Percentiles rank a stretch among this genome's conserved stretches.
Conservation (phyloP, 352 stramenopile species). For the Stramenopiles sp. region DNA sequence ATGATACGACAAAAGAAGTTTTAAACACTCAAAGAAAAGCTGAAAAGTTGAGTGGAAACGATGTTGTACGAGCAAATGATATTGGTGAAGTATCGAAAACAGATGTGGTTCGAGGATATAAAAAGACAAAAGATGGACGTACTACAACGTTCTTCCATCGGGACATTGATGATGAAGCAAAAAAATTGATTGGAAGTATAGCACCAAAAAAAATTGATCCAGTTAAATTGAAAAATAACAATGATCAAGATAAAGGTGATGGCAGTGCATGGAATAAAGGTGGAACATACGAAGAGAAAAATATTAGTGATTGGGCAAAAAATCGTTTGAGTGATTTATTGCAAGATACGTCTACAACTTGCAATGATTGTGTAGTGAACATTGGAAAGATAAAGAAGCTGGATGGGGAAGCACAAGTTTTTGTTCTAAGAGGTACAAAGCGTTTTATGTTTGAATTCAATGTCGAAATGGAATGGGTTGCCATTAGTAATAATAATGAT, state of each 20-base stretch:
- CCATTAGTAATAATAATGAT: neutral
- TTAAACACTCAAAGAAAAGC: neutral
- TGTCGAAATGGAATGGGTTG: neutral
- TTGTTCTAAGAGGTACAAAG: neutral
- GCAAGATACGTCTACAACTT: neutral
- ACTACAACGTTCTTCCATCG: constrained; percentile 98
- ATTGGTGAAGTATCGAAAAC: constrained; percentile 35
- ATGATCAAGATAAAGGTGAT: constrained; percentile 18
- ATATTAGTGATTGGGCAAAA: constrained; percentile 64
- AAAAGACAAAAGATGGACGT: constrained; percentile 82
- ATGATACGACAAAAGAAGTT: neutral
- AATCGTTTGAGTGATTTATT: constrained; percentile 40
- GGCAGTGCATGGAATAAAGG: constrained; percentile 74
- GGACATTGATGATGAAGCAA: constrained; percentile 87
- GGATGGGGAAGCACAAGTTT: neutral
- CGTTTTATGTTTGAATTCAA: constrained; percentile 6
- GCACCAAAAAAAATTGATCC: constrained; percentile 49
- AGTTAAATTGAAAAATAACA: constrained; percentile 33
- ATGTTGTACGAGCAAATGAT: too few species aligned
- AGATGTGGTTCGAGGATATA: constrained; percentile 70
- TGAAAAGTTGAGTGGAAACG: constrained; percentile 1
- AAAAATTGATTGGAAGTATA: constrained; percentile 89
- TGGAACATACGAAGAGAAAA: constrained; percentile 74
- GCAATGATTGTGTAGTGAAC: neutral
- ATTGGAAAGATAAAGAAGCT: neutral